Conservation (phyloP, 805 yeast species). For the Nakazawaea wyomingensis region DNA sequence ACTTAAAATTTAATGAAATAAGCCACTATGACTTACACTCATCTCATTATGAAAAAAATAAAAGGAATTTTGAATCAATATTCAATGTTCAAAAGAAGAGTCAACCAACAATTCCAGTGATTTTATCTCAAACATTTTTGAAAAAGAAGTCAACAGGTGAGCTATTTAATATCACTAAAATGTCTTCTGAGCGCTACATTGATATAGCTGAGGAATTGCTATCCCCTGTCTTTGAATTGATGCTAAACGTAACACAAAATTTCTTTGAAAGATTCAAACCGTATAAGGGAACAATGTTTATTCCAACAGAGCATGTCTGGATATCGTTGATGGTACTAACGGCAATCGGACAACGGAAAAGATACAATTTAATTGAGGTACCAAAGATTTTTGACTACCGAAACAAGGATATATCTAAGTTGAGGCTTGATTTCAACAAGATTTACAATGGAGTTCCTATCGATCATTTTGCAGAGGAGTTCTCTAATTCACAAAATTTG, state of each 20-base stretch:
- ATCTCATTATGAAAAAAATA: not conserved
- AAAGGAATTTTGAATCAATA: not conserved
- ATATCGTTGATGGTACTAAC: not conserved
- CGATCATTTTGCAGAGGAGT: constrained; percentile 2
- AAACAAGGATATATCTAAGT: constrained; percentile 8
- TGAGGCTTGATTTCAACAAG: constrained; percentile 8
- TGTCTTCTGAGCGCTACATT: constrained; percentile 2
- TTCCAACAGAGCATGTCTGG: constrained; percentile 5
- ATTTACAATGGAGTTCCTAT: constrained; percentile 8
- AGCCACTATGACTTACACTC: constrained; percentile 5
- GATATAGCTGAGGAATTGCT: constrained; percentile 5
- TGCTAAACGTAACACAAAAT: not conserved
- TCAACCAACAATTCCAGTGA: constrained; percentile 1
- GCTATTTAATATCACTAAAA: constrained; percentile 2
- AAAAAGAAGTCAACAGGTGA: constrained; percentile 1
- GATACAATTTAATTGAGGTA: not conserved
- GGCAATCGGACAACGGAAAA: not conserved
- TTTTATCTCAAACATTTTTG: constrained; percentile 2
- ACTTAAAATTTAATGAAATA: not conserved
- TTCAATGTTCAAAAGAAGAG: not conserved
- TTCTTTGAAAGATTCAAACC: not conserved
- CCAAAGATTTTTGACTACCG: constrained; percentile 4
- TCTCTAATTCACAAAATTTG: not conserved
- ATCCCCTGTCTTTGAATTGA: constrained; percentile 1
- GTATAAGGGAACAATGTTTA: not conserved